These are phyloP conservation scores for Populus tomentosa DNA, from an alignment of 441 rosid genomes.

Conservation along the genomic window DNA sequence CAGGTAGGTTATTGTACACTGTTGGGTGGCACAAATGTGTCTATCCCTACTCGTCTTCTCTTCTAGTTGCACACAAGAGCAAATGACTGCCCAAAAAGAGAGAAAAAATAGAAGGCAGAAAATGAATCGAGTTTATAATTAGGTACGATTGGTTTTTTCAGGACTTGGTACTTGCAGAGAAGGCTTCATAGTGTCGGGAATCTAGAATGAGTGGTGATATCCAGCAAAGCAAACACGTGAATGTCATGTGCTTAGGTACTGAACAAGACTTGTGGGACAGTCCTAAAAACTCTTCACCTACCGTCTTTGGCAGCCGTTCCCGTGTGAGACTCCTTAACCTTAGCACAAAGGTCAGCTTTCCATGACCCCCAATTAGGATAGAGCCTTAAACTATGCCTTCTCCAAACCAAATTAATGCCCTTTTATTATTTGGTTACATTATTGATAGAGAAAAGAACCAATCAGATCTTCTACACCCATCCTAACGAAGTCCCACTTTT, in stretches of 20 bases:
- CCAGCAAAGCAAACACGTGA: constrained; percentile 37
- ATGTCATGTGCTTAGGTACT: constrained; percentile 44
- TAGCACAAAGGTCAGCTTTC: constrained; percentile 20
- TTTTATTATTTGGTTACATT: not conserved
- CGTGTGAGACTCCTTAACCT: constrained; percentile 23
- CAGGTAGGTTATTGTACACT: constrained; percentile 23
- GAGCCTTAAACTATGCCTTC: not conserved
- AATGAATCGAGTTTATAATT: not conserved
- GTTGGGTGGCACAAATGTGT: constrained; percentile 7
- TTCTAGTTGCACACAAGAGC: not conserved
- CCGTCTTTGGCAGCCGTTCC: constrained; percentile 19
- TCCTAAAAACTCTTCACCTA: constrained; percentile 21
- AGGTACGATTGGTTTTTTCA: not conserved
- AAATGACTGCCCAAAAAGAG: constrained; percentile 2
- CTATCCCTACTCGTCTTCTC: constrained; percentile 10
- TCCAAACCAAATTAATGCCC: not conserved
- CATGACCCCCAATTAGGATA: constrained; percentile 11
- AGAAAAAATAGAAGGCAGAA: not conserved
- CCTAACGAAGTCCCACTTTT: not conserved
- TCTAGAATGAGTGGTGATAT: constrained; percentile 12
- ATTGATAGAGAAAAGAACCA: not conserved
- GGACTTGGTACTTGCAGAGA: too few relatives aligned
- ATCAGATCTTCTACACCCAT: not conserved
- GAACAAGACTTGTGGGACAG: constrained; percentile 22
- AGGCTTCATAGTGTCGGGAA: not conserved